These are phyloP conservation scores for Glaciozyma martinii DNA, from an alignment of 768 basidiomycete species.

Conservation along the genomic window DNA sequence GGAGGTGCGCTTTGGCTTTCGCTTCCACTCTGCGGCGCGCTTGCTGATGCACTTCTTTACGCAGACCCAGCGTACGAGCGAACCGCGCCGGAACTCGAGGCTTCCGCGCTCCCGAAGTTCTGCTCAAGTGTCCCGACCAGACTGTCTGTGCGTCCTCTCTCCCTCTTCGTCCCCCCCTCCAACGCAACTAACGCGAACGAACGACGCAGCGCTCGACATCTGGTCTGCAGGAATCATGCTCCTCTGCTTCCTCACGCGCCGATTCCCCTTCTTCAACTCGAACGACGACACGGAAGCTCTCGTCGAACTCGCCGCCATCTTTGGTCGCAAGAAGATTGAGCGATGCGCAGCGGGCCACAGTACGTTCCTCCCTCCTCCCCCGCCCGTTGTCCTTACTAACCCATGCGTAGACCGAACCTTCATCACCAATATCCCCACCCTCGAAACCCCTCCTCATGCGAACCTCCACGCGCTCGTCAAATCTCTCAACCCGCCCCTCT, in stretches of 20 bases:
- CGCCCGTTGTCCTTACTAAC: background rate
- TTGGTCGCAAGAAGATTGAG: constrained; percentile 76
- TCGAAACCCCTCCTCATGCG: constrained; percentile 54
- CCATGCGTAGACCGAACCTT: constrained; percentile 65
- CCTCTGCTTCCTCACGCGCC: constrained; percentile 79
- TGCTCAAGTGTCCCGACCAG: constrained; percentile 89
- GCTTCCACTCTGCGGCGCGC: background rate
- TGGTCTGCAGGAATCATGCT: constrained; percentile 93
- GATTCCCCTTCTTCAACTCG: constrained; percentile 90
- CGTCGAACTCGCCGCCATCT: constrained; percentile 83
- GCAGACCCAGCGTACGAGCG: constrained; percentile 72
- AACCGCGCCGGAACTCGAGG: constrained; percentile 95
- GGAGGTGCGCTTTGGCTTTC: constrained; percentile 44
- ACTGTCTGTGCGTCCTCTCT: constrained; percentile 60
- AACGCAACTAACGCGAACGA: background rate
- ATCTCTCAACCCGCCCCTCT: constrained; percentile 58
- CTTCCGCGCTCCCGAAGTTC: constrained; percentile 91
- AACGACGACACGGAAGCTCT: constrained; percentile 90
- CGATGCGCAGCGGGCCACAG: constrained; percentile 79
- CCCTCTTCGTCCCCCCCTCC: background rate
- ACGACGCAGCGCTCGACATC: constrained; percentile 71
- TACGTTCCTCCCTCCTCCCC: constrained; percentile 42
- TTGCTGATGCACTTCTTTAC: background rate
- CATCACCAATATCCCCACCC: constrained; percentile 74
- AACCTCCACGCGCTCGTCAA: constrained; percentile 67